Base-by-base conservation (phyloP, 192 early-diverging fungal genomes). In the Linnemannia schmuckeri region DNA sequence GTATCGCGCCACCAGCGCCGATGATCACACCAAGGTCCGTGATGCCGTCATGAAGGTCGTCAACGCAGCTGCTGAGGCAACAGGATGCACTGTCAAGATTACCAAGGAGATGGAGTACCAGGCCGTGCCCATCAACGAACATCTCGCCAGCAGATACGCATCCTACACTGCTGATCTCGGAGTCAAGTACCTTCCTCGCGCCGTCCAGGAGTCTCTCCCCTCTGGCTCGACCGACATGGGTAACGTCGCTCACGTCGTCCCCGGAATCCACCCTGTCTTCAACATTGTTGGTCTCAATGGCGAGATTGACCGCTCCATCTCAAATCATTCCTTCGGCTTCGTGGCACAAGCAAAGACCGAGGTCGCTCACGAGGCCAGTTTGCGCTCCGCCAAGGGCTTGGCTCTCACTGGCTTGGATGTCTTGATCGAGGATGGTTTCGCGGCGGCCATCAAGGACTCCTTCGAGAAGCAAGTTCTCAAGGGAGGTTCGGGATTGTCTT, bases 261-360 rank as follows among this genome's bases (percentile, higher is more conserved):
- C 82, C 8, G 77, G 82, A 13, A 85, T 85, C 68, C 82, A 85
- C 46, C 82, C 82, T 0, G 73, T 85, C 33, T 85, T 69, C 52
- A 68, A 76, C 42, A 85, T 85, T 71, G 63, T 70, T n/a, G 69
- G 82, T 61, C 77, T 92, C 70, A 70, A 80, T 0, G 80, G 89
- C 35, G 87, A 89, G 18, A 91, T 93, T 52, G 89, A 92, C 42
- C 91, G 90, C 1, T 89, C 91, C 17, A 88, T 90, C 61, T 85
- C 89, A 0, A 94, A 93, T 70, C 96, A 96, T 70, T 93, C 96
- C 0, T 79, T 85, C 20, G 91, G 91, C 72, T 96, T 96, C 71
- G 87, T 92, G 7, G 81, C 89, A 52, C 91, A 85, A 6, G 94
- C 94, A 0, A 88, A 90, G 80, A 93, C 94, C 0, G 79, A 84